Conservation (phyloP, 2,329 filamentous ascomycete genomes). For the Penicillium sp. region DNA sequence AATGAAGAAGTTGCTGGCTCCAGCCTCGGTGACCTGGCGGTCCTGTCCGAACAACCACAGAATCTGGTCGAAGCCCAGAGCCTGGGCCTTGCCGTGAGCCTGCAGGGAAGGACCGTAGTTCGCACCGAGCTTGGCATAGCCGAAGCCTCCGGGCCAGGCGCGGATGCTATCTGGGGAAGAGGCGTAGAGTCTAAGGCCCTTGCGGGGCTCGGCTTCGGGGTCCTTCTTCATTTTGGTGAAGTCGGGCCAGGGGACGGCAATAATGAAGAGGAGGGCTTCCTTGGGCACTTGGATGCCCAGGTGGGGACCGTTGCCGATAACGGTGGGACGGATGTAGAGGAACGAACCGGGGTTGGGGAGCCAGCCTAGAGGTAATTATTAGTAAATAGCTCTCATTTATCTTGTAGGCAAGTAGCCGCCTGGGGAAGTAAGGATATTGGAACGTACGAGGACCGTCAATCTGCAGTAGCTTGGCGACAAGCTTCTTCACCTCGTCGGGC, state of each 20-base stretch:
- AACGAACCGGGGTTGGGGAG: conserved; percentile 70
- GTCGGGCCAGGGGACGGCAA: conserved; percentile 53
- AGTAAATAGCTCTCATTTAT: background rate
- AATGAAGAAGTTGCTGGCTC: conserved; percentile 89
- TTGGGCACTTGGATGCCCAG: conserved; percentile 78
- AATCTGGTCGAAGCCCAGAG: conserved; percentile 78
- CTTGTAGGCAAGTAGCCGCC: background rate
- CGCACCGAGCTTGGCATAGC: conserved; percentile 86
- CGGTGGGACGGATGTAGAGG: conserved; percentile 81
- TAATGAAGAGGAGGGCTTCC: conserved; percentile 86
- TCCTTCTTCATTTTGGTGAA: conserved; percentile 28
- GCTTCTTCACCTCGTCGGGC: conserved; percentile 68
- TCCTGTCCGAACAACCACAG: conserved; percentile 87
- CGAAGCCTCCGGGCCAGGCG: conserved; percentile 91
- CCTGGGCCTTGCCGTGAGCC: conserved; percentile 72
- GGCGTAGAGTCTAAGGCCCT: conserved; percentile 68
- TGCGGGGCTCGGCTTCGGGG: conserved; percentile 16
- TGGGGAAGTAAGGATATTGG: conserved; percentile 40
- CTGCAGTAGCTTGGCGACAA: conserved; percentile 70
- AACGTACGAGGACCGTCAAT: conserved; percentile 54
- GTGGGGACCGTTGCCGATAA: conserved; percentile 79
- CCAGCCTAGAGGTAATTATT: conserved; percentile 59
- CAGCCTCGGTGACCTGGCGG: conserved; percentile 81
- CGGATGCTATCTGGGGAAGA: conserved; percentile 79
- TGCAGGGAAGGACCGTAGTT: conserved; percentile 87